Conservation (phyloP, 495 filamentous ascomycete species). For the Delitschia confertaspora region DNA sequence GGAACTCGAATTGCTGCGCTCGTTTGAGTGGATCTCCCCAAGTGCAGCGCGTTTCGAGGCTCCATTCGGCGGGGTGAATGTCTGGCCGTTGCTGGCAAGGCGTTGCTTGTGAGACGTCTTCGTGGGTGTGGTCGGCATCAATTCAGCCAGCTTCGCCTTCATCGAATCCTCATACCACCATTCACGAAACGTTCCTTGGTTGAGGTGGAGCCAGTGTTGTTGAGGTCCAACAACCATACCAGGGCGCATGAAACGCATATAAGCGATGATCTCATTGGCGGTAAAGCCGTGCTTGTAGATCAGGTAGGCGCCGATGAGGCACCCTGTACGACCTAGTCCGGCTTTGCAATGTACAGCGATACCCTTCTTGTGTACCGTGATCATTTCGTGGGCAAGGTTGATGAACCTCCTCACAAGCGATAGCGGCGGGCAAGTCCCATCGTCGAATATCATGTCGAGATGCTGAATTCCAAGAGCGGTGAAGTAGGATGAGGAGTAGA, state of each 20-base stretch:
- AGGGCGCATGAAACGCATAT: slow-evolving; percentile 98
- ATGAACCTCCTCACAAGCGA: slow-evolving; percentile 85
- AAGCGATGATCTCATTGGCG: slow-evolving; percentile 95
- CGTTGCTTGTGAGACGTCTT: slow-evolving; percentile 50
- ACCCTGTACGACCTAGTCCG: slow-evolving; percentile 90
- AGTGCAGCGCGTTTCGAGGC: slow-evolving; percentile 72
- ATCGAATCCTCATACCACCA: slow-evolving; percentile 95
- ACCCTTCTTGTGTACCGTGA: slow-evolving; percentile 72
- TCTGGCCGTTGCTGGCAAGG: slow-evolving; percentile 49
- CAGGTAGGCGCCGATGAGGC: slow-evolving; percentile 92
- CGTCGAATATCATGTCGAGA: slow-evolving; percentile 98
- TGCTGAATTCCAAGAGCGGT: slow-evolving; percentile 90
- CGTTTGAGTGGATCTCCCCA: slow-evolving; percentile 81
- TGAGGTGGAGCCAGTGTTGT: slow-evolving; percentile 97
- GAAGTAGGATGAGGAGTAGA: slow-evolving; percentile 93
- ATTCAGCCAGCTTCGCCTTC: slow-evolving; percentile 53
- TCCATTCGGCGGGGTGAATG: slow-evolving; percentile 74
- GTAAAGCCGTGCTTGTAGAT: slow-evolving; percentile 99
- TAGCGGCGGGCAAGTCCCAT: slow-evolving; percentile 88
- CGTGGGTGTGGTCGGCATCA: slow-evolving; percentile 68
- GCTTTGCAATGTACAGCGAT: slow-evolving; percentile 99
- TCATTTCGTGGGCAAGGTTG: slow-evolving; percentile 87
- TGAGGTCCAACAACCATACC: slow-evolving; percentile 99
- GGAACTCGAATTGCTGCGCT: slow-evolving; percentile 33
- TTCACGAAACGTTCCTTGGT: slow-evolving; percentile 90